Base-by-base conservation (phyloP, 2,329 filamentous ascomycete species). In the Trichoderma sp. region DNA sequence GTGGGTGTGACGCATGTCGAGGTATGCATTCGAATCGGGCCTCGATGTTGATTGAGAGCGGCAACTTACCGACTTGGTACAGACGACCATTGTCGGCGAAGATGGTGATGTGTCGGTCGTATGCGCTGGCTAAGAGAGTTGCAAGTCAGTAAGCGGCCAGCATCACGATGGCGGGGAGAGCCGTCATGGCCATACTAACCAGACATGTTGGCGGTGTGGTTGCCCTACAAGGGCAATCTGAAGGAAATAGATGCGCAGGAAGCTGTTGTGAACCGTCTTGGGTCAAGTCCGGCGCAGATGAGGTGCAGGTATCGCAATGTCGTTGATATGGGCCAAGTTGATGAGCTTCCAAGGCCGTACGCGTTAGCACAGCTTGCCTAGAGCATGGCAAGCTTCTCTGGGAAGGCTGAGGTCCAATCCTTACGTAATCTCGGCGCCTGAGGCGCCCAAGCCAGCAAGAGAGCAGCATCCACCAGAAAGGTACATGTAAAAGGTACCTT, bases 31-130 rank as follows among this genome's bases (percentile, higher is more conserved):
- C 52, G 28, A 41, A 57, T 50, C 39, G 54, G 54, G 58, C 24
- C 30, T 54, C 43, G 54, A 28, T 60, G 48, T 10, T 63, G 24
- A 30, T 10, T 63, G 24, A 30, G 52, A 63, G 57, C 63, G 60
- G 54, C 66, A 67, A 86, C 93, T 76, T 86, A 98, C 95, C 95
- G 80, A 99, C 95, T 97, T 99, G 95, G 80, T 98, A 99, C 78
- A 99, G 85, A 78, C 95, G 89, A 76, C 95, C 95, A 82, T 97
- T 93, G 80, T 99, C 95, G 68, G 95, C 97, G 84, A 99, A 99
- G 85, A 99, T 98, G 78, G 95, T 99, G 76, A 99, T 99, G 82
- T 99, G 95, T 84, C 95, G 88, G 82, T 99, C 95, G 82, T 96
- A 98, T 76, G 92, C 93, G 80, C 91, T 90, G 81, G 76, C 76